Conservation (phyloP, 768 basidiomycete genomes). For the Pilatotrama ljubarskyi region DNA sequence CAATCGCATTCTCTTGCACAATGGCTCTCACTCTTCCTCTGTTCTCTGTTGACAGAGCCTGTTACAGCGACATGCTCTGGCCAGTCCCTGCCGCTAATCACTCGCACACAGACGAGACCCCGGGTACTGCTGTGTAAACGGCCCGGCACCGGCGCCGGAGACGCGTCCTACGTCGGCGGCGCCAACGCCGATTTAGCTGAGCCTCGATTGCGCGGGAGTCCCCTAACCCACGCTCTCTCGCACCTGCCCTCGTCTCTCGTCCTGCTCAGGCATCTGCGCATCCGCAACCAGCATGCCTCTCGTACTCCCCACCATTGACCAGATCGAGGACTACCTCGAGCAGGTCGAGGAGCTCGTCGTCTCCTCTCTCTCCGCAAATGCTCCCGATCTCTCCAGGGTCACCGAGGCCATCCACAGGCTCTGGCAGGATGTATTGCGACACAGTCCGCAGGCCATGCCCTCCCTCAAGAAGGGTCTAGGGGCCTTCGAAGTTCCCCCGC, state of each 20-base stretch:
- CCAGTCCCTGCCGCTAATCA: too few species aligned
- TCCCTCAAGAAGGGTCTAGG: conserved; percentile 65
- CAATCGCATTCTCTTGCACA: too few species aligned
- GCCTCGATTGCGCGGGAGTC: not conserved
- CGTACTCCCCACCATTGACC: conserved; percentile 45
- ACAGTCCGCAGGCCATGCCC: conserved; percentile 59
- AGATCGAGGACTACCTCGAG: conserved; percentile 70
- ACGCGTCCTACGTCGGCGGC: conserved; percentile 7
- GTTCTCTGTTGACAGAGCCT: too few species aligned
- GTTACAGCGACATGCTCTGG: too few species aligned
- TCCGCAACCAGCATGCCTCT: conserved; percentile 19
- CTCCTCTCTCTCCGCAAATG: conserved; percentile 54
- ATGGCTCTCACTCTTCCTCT: too few species aligned
- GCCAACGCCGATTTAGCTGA: not conserved
- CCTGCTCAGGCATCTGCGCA: not conserved
- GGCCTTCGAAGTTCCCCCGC: conserved; percentile 72
- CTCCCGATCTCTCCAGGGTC: conserved; percentile 61
- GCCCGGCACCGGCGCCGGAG: conserved; percentile 1
- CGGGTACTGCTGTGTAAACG: not conserved
- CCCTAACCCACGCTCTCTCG: conserved; percentile 6
- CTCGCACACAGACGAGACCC: too few species aligned
- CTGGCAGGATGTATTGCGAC: conserved; percentile 79
- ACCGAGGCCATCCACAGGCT: conserved; percentile 66
- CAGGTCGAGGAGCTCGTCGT: conserved; percentile 64
- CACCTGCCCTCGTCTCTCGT: not conserved